Conservation (phyloP, 768 basidiomycete species). For the Floccularia luteovirens region DNA sequence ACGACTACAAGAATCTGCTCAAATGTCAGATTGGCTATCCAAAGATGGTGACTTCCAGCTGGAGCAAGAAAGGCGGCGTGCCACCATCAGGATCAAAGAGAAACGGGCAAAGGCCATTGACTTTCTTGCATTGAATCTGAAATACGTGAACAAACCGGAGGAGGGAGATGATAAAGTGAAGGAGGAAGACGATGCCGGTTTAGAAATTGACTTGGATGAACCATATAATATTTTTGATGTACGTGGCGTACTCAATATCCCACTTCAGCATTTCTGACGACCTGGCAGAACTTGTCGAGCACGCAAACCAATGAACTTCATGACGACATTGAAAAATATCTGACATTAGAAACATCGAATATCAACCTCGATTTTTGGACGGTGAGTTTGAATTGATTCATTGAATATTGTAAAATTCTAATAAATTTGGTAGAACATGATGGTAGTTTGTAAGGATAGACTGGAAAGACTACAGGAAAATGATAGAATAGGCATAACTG, state of each 20-base stretch:
- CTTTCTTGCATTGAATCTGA: constrained; percentile 91
- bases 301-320: constrained; percentile 91
- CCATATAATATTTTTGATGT: constrained; percentile 98
- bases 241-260: constrained; percentile 19
- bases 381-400: constrained; percentile 33
- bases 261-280: constrained; percentile 8
- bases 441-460: constrained; percentile 91
- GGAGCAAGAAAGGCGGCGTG: constrained; percentile 85
- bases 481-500: constrained; percentile 58
- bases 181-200: constrained; percentile 73
- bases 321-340: constrained; percentile 89
- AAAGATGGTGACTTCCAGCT: constrained; percentile 97
- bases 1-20: constrained; percentile 85
- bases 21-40: constrained; percentile 97
- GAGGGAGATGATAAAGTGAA: constrained; percentile 57
- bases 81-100: constrained; percentile 91
- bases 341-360: constrained; percentile 77
- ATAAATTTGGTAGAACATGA: constrained; percentile 73
- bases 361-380: constrained; percentile 97
- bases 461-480: constrained; percentile 66
- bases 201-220: constrained; percentile 98
- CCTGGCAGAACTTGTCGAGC: constrained; percentile 65
- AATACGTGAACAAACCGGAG: constrained; percentile 72
- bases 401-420: background rate
- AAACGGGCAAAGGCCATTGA: constrained; percentile 98